A percentile compares a stretch with the other conserved stretches of the same genome.
These are phyloP conservation scores for Magnolia sinica DNA, from an alignment of 164 flowering plant genomes.

Conservation along the genomic window DNA sequence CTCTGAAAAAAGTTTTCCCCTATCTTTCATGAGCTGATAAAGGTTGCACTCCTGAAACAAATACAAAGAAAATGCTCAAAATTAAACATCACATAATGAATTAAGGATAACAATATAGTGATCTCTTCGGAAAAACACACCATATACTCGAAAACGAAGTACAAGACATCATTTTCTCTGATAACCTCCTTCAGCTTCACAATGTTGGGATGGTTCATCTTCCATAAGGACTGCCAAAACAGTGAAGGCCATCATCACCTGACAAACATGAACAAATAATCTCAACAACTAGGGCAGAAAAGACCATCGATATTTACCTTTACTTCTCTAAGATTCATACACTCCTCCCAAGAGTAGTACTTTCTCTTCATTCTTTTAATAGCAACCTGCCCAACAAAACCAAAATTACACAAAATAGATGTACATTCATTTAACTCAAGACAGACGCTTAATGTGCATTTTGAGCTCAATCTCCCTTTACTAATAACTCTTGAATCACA, in stretches of 20 bases:
- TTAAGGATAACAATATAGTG: not conserved
- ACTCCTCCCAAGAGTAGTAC: constrained; percentile 96
- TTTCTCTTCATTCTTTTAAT: constrained; percentile 94
- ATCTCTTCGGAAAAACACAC: constrained; percentile 27
- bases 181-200: constrained; percentile 98
- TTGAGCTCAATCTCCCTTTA: constrained; percentile 41
- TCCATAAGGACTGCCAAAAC: constrained; percentile 74
- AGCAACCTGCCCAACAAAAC: constrained; percentile 63
- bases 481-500: constrained; percentile 15
- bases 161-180: constrained; percentile 78
- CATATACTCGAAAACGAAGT: constrained; percentile 96
- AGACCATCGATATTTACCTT: constrained; percentile 46
- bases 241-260: not conserved
- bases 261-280: not conserved
- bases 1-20: constrained; percentile 71
- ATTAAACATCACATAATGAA: not conserved
- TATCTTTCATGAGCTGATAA: constrained; percentile 89
- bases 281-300: not conserved
- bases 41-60: constrained; percentile 78
- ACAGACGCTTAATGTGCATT: not conserved
- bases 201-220: constrained; percentile 91
- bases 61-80: constrained; percentile 2
- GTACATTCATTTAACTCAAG: not conserved
- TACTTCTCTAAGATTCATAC: constrained; percentile 94
- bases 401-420: not conserved